Evolutionary conservation across 2,329 filamentous ascomycete genomes (phyloP).

Genomic region (Hortaea werneckii): DNA sequence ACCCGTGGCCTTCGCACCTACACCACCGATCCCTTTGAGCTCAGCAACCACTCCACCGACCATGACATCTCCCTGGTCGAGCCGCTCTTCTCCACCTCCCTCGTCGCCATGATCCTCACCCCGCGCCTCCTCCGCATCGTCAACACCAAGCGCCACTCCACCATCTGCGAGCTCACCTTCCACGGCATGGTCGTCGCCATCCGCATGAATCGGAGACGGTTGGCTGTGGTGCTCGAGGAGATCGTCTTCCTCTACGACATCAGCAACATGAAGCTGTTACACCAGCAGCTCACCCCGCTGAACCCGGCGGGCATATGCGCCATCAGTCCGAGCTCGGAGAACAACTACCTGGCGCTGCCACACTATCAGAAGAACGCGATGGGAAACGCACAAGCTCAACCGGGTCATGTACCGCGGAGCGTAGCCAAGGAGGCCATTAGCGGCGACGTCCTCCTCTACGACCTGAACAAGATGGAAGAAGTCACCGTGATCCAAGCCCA

Average conservation of each 20-base stretch:
- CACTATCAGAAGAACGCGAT: slow-evolving; percentile 52
- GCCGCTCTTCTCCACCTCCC: slow-evolving; percentile 96
- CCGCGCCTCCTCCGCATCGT: slow-evolving; percentile 89
- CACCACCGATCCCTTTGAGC: slow-evolving; percentile 89
- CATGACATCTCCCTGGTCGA: slow-evolving; percentile 86
- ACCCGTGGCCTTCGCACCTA: slow-evolving; percentile 93
- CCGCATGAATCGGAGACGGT: slow-evolving; percentile 82
- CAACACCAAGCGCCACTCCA: slow-evolving; percentile 82
- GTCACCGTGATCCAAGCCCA: slow-evolving; percentile 95
- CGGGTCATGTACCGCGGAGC: slow-evolving; percentile 74
- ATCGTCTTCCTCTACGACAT: slow-evolving; percentile 99
- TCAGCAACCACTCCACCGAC: slow-evolving; percentile 89
- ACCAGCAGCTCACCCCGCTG: slow-evolving; percentile 86
- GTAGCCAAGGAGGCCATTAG: slow-evolving; percentile 62
- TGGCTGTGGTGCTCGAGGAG: slow-evolving; percentile 88
- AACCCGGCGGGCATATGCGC: slow-evolving; percentile 83
- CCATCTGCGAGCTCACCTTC: slow-evolving; percentile 97
- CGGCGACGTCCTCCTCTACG: slow-evolving; percentile 87
- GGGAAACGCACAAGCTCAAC: slow-evolving; percentile 36
- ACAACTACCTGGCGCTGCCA: slow-evolving; percentile 91
- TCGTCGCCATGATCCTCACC: slow-evolving; percentile 87
- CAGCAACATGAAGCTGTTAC: slow-evolving; percentile 90
- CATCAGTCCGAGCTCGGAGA: slow-evolving; percentile 85
- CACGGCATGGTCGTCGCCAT: slow-evolving; percentile 93
- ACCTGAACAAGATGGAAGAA: slow-evolving; percentile 78